A percentile compares a stretch with the other conserved stretches of the same genome.
phyloP scores from a whole-genome alignment of 768 basidiomycete species.

The Lyophyllum semitale region DNA sequence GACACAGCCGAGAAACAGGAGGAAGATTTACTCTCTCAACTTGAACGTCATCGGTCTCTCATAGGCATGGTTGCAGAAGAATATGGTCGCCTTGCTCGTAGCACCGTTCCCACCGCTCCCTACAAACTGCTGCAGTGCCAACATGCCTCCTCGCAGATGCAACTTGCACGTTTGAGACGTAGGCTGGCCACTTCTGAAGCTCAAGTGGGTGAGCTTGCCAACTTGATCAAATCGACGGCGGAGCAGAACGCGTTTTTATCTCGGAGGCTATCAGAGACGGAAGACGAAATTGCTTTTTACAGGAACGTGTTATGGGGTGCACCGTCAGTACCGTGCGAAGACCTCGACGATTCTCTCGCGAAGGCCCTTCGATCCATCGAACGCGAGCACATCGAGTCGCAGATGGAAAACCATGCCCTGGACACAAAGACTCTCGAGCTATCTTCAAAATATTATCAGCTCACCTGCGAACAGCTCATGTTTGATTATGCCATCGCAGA shows the following conservation, averaged over 20 bases:
- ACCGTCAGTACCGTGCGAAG: neutral
- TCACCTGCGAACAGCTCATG: conserved; percentile 35
- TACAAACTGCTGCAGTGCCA: conserved; percentile 43
- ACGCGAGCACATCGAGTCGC: conserved; percentile 4
- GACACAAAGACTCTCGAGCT: conserved; percentile 18
- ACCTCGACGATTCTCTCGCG: conserved; percentile 1
- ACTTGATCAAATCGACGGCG: conserved; percentile 58
- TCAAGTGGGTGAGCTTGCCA: conserved; percentile 65
- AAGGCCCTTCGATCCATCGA: conserved; percentile 2
- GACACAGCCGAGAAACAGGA: conserved; percentile 38
- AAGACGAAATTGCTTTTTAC: conserved; percentile 34
- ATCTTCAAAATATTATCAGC: conserved; percentile 36
- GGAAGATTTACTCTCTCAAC: conserved; percentile 45
- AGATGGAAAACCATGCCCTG: conserved; percentile 3
- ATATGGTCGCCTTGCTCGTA: conserved; percentile 51
- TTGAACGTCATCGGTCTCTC: conserved; percentile 50
- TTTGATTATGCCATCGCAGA: conserved; percentile 28
- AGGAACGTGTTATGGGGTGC: neutral
- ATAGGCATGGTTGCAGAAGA: conserved; percentile 53
- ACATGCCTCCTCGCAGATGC: conserved; percentile 39
- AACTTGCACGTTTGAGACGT: conserved; percentile 58
- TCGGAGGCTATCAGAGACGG: conserved; percentile 31
- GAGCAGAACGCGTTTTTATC: conserved; percentile 51
- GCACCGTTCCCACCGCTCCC: conserved; percentile 37
- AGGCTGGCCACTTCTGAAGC: conserved; percentile 69